Evolutionary conservation across 495 filamentous ascomycete genomes (phyloP), one percentile per base, ranked within the genome.

Genomic region (Daldinia caldariorum): DNA sequence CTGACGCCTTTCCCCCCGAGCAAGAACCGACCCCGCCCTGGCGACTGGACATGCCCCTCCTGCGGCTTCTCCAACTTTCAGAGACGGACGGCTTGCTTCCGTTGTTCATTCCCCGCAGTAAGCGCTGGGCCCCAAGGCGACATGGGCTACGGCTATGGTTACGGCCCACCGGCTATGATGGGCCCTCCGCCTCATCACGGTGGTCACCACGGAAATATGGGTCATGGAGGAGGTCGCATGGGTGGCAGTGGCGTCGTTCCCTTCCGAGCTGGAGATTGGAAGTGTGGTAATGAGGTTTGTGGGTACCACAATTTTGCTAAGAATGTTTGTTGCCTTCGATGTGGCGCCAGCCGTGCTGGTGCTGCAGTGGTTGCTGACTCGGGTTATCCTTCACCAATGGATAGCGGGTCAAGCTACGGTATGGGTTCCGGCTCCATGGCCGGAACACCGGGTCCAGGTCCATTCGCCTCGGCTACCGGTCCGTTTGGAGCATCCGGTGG

Each of bases 281-380:
- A 97, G 77, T 99, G 95, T 78, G 95, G 95, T 50, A 94, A 93
- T 39, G 94, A 97, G 75, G 93, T 93, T n/a, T 99, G 95, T 78
- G 93, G 92, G 35, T 99, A 99, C 74, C 95, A 99, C 81, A 99
- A 99, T 80, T 99, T 99, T 75, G 95, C 95, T 49, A 99, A 99
- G 86, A 99, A 99, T 76, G 94, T 97, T 69, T 95, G 92, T 78
- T 99, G 95, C 79, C 86, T 99, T 58, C 92, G 95, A 59, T 99
- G 95, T 74, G 95, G 95, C 74, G 96, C 94, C 22, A 95, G 94
- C 77, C 92, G 95, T 71, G 94, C 94, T 58, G 91, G 91, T 59
- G 95, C 95, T 58, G 93, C 94, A 29, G 91, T 98, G 14, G 93
- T 97, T 60, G 94, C 94, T 31, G 95, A 97, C 75, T 92, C 93